Evolutionary conservation across 805 yeast genomes (phyloP).

Genomic region (Metschnikowia matae): DNA sequence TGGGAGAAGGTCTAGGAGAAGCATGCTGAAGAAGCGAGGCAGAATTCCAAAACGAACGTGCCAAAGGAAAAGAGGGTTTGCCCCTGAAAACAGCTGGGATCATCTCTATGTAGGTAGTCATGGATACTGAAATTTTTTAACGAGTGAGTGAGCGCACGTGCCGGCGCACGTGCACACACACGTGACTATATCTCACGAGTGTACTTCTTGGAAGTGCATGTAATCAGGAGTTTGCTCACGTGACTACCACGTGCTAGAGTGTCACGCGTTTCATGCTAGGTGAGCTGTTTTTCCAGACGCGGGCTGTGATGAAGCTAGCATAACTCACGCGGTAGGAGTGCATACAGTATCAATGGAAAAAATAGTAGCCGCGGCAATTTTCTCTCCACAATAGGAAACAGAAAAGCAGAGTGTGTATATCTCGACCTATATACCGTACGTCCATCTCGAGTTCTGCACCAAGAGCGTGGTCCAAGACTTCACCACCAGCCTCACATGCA

Average conservation of each 20-base stretch:
- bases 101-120: constrained; percentile 2
- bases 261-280: background rate
- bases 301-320: background rate
- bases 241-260: background rate
- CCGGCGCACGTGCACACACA: background rate
- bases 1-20: constrained; percentile 16
- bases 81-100: constrained; percentile 4
- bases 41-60: constrained; percentile 5
- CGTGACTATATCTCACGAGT: background rate
- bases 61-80: constrained; percentile 1
- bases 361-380: background rate
- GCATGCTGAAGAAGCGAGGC: constrained; percentile 3
- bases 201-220: background rate
- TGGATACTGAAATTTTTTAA: background rate
- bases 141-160: background rate
- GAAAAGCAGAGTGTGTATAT: background rate
- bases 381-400: background rate
- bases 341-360: background rate
- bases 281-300: background rate
- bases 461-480: background rate
- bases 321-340: background rate
- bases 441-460: background rate
- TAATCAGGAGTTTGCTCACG: too few relatives aligned
- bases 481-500: background rate
- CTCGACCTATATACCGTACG: background rate